phyloP scores from a whole-genome alignment of 345 rosid genomes.

The Odontarrhena argentea region DNA sequence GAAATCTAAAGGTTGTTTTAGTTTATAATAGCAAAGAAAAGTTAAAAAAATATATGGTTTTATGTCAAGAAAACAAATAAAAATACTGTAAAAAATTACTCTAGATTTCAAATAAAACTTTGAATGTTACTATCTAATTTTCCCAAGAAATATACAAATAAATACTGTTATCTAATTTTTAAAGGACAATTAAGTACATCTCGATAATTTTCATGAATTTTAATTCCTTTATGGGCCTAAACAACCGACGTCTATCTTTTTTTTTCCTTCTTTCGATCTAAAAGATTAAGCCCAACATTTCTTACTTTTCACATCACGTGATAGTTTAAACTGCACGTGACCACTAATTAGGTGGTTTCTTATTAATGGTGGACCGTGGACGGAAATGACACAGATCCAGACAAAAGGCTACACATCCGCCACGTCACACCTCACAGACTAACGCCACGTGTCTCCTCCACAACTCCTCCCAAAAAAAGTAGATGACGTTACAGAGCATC shows the following conservation, averaged over 20 bases:
- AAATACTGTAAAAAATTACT: no score
- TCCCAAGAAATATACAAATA: no score
- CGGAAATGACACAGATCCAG: slow-evolving; percentile 24
- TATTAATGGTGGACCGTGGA: no score
- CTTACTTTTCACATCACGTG: neutral
- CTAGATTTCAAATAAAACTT: no score
- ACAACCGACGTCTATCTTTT: neutral
- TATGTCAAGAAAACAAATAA: no score
- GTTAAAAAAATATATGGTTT: no score
- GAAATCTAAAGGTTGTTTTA: no score
- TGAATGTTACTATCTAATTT: no score
- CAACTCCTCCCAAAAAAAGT: slow-evolving; percentile 4
- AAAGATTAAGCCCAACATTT: neutral
- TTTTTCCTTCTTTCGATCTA: no score
- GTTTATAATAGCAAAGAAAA: no score
- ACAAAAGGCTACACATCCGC: slow-evolving; percentile 40
- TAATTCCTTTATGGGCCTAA: neutral
- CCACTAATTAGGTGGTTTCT: neutral
- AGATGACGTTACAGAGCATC: slow-evolving; percentile 32
- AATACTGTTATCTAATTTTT: no score
- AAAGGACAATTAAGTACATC: neutral
- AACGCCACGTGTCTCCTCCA: slow-evolving; percentile 21
- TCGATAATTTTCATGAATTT: neutral
- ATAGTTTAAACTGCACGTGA: slow-evolving; percentile 16
- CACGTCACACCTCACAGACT: slow-evolving; percentile 26